Base-by-base conservation (phyloP, 176 grass and related monocot species). In the Cenchrus fungigraminus region DNA sequence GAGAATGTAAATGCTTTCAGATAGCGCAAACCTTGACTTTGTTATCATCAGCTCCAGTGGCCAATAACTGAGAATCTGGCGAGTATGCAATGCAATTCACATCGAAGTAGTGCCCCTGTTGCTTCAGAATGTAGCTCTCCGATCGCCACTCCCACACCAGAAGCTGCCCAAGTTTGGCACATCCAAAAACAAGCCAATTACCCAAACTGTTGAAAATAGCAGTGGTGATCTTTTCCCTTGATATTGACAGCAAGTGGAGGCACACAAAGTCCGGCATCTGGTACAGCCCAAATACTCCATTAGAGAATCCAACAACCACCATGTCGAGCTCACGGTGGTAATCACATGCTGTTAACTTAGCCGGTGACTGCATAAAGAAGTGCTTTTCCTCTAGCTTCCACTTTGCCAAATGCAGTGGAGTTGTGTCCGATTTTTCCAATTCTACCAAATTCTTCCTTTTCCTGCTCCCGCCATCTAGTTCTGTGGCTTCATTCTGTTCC, bases 191-290 rank as follows among this genome's bases (percentile, higher is more conserved):
- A 52, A 96, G 76, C 97, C 93, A 96, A 76, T 94, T 99, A 58
- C 93, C 97, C 68, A 88, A 73, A 52, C 85, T 88, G 74, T 96
- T 96, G 85, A 99, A 99, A 69, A 93, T 91, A 11, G 93, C 93
- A 52, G 97, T 94, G 44, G 97, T 94, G 71, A 99, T 99, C 74
- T 99, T 99, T 81, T 94, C 91, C 55, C 90, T 94, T 6, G 91
- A 99, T 78, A 99, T 91, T 34, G 97, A 96, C 51, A 99, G 77
- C 78, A 96, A 56, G 85, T 94, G 93, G 40, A 92, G 89, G 88
- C 97, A 99, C 56, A 96, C 89, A 88, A 98, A 96, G 64, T 98
- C 97, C 9, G 93, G 97, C 97, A 96, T 94, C 88, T 96, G 93
- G 82, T 98, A 98, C 16, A 98, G 91, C 28, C 97, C 97, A 81